Evolutionary conservation across 306 rosid species (phyloP).

Genomic region (Vachellia collinsii): DNA sequence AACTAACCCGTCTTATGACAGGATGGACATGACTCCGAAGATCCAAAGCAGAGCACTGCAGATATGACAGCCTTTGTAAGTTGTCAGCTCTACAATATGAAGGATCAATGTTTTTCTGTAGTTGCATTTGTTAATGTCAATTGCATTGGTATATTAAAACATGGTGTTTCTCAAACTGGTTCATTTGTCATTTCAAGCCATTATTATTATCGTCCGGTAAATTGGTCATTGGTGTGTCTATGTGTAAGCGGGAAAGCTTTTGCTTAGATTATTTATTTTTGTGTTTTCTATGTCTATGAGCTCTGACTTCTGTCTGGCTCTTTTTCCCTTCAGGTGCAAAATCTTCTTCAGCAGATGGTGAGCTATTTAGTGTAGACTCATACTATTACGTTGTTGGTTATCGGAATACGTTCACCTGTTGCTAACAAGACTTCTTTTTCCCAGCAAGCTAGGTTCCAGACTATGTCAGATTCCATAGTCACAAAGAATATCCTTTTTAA

Average conservation of each 20-base stretch:
- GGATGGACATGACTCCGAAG: conserved; percentile 86
- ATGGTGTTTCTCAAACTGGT: background rate
- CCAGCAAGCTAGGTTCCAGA: conserved; percentile 81
- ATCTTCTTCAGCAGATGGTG: conserved; percentile 99
- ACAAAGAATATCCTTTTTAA: conserved; percentile 69
- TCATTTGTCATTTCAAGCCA: conserved; percentile 15
- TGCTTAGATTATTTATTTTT: conserved; percentile 17
- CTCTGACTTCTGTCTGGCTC: conserved; percentile 25
- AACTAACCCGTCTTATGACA: conserved; percentile 28
- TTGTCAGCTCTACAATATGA: conserved; percentile 24
- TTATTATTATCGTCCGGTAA: conserved; percentile 11
- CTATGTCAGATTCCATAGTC: conserved; percentile 73
- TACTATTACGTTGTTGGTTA: conserved; percentile 34
- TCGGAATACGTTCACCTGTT: conserved; percentile 17
- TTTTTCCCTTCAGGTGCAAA: conserved; percentile 73
- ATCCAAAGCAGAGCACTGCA: conserved; percentile 84
- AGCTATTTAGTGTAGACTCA: conserved; percentile 45
- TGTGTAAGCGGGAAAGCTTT: conserved; percentile 5
- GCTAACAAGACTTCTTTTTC: conserved; percentile 35
- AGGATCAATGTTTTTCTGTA: background rate
- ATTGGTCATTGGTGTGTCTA: conserved; percentile 21
- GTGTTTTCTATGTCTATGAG: conserved; percentile 17
- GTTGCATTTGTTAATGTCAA: conserved; percentile 24
- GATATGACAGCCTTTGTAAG: conserved; percentile 98
- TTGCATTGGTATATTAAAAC: background rate